These are phyloP conservation scores for Podaxis sp. DNA, from an alignment of 768 basidiomycete species.

Conservation along the genomic window DNA sequence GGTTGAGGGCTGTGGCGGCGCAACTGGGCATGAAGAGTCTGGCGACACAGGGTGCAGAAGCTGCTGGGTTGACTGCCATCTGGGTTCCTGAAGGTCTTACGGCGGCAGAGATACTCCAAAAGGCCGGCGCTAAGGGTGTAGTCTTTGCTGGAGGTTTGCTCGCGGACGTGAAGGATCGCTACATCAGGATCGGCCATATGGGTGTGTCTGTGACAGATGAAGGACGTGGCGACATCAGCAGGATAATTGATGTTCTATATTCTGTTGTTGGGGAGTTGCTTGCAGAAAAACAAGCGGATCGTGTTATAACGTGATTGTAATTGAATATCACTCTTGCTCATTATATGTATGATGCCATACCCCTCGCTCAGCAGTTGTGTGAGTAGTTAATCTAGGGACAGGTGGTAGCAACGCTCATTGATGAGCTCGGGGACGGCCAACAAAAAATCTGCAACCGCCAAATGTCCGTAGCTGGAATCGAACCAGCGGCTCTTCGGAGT, in stretches of 20 bases:
- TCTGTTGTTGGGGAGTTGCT: constrained; percentile 2
- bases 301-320: neutral
- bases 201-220: constrained; percentile 70
- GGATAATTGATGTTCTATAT: constrained; percentile 30
- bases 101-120: constrained; percentile 68
- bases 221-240: constrained; percentile 68
- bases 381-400: neutral
- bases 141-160: constrained; percentile 84
- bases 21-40: constrained; percentile 70
- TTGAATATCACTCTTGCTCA: neutral
- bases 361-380: neutral
- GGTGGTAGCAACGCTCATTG: neutral
- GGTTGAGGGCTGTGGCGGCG: constrained; percentile 61
- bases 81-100: constrained; percentile 75
- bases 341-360: too few relatives aligned
- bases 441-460: neutral
- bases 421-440: too few relatives aligned
- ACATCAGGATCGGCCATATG: constrained; percentile 83
- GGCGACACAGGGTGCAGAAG: constrained; percentile 48
- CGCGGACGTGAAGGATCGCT: constrained; percentile 75
- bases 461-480: constrained; percentile 34
- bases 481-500: constrained; percentile 32
- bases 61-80: constrained; percentile 88
- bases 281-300: neutral
- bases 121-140: constrained; percentile 63